These are phyloP conservation scores for Ceratopteris richardii DNA, from an alignment of 75 land plant genomes.

Conservation along the genomic window DNA sequence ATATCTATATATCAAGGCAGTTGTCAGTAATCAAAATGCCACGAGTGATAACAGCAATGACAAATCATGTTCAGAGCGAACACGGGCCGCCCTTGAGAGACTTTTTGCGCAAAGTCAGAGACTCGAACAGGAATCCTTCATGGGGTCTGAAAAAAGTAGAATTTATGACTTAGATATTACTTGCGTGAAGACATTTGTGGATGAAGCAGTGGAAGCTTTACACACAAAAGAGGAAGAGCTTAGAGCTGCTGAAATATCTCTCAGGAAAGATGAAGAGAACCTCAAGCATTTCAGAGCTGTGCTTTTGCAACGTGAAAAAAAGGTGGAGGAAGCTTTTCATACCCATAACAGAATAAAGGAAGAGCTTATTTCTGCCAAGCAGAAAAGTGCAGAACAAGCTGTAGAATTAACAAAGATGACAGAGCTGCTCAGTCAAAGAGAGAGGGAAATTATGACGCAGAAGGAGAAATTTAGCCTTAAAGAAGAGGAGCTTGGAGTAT, in stretches of 20 bases:
- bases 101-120: slow-evolving; percentile 55
- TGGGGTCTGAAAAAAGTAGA: slow-evolving; percentile 14
- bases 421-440: slow-evolving; percentile 25
- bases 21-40: neutral
- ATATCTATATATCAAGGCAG: neutral
- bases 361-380: slow-evolving; percentile 34
- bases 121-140: slow-evolving; percentile 39
- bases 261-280: slow-evolving; percentile 34
- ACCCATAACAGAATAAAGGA: slow-evolving; percentile 39
- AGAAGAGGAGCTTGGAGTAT: slow-evolving; percentile 37
- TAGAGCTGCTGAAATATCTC: slow-evolving; percentile 46
- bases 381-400: slow-evolving; percentile 33
- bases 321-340: slow-evolving; percentile 35
- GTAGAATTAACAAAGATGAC: slow-evolving; percentile 30
- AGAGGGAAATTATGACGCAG: slow-evolving; percentile 18
- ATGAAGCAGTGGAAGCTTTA: slow-evolving; percentile 57
- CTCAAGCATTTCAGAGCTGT: slow-evolving; percentile 45
- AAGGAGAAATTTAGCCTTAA: slow-evolving; percentile 23
- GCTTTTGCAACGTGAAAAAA: slow-evolving; percentile 40
- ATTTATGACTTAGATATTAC: slow-evolving; percentile 32
- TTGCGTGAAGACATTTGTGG: slow-evolving; percentile 52
- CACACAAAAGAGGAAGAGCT: slow-evolving; percentile 71
- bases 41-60: slow-evolving; percentile 17
- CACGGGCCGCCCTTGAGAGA: slow-evolving; percentile 58
- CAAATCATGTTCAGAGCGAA: slow-evolving; percentile 38